Percentiles rank a stretch among this genome's conserved stretches.
These are phyloP conservation scores for Oryza brachyantha DNA, from an alignment of 176 grass and related monocot genomes.

Conservation along the genomic window DNA sequence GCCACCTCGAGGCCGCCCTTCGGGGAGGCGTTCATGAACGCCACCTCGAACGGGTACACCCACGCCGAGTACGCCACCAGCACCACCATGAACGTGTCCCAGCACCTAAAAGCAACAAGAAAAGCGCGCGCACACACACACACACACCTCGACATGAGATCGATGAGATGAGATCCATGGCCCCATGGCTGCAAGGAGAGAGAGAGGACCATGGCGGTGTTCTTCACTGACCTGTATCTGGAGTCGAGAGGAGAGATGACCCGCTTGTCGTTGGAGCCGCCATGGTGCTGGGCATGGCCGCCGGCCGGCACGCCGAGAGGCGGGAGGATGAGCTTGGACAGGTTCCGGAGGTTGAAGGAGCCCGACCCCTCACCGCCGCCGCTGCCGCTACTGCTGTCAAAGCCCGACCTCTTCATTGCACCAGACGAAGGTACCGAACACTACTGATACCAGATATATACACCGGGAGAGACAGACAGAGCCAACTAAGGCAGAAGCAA, in stretches of 20 bases:
- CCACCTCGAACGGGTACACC: slow-evolving; percentile 99
- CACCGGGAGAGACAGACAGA: neutral
- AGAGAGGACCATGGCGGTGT: too few relatives aligned
- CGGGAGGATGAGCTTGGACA: slow-evolving; percentile 83
- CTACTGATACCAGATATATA: too few relatives aligned
- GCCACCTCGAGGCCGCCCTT: slow-evolving; percentile 75
- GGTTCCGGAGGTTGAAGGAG: slow-evolving; percentile 66
- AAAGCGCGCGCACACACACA: too few relatives aligned
- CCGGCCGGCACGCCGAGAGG: slow-evolving; percentile 58
- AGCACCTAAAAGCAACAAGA: slow-evolving; percentile 49
- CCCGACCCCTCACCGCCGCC: slow-evolving; percentile 18
- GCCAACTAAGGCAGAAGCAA: slow-evolving; percentile 10
- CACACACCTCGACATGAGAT: neutral
- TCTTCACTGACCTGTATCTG: slow-evolving; percentile 68
- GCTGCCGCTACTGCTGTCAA: slow-evolving; percentile 6
- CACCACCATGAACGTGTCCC: slow-evolving; percentile 96
- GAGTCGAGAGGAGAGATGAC: slow-evolving; percentile 80
- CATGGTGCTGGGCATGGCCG: slow-evolving; percentile 30
- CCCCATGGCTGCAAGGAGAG: neutral
- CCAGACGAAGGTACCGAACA: neutral
- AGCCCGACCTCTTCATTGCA: slow-evolving; percentile 40
- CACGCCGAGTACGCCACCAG: slow-evolving; percentile 94
- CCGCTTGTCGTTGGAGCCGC: slow-evolving; percentile 22
- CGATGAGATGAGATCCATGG: neutral
- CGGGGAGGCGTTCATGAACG: slow-evolving; percentile 72